These are phyloP conservation scores for Protomyces inundatus DNA, from an alignment of 1,139 yeast genomes.

Conservation along the genomic window DNA sequence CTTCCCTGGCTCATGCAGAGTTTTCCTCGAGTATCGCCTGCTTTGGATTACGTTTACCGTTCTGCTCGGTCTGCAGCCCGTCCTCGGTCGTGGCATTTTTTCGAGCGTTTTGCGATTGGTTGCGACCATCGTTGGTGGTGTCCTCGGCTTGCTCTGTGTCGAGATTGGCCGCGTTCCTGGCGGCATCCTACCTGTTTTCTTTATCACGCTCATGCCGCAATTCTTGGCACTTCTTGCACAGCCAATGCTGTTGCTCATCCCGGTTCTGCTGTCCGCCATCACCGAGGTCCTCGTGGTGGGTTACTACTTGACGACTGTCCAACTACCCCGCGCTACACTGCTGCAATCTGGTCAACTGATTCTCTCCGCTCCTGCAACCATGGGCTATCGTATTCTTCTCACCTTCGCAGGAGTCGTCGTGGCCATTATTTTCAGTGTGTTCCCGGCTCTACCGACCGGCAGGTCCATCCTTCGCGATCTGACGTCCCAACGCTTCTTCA, in stretches of 20 bases:
- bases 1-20: slow-evolving; percentile 6
- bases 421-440: slow-evolving; percentile 9
- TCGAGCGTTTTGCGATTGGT: slow-evolving; percentile 8
- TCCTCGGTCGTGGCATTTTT: slow-evolving; percentile 14
- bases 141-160: slow-evolving; percentile 11
- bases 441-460: slow-evolving; percentile 18
- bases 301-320: slow-evolving; percentile 3
- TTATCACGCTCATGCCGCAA: slow-evolving; percentile 4
- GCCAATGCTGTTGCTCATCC: slow-evolving; percentile 4
- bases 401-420: slow-evolving; percentile 23
- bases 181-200: slow-evolving; percentile 13
- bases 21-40: slow-evolving; percentile 14
- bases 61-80: slow-evolving; percentile 19
- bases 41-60: slow-evolving; percentile 23
- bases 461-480: slow-evolving; percentile 4
- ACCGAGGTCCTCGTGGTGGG: slow-evolving; percentile 22
- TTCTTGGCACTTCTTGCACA: not conserved
- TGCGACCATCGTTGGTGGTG: slow-evolving; percentile 23
- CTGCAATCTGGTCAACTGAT: slow-evolving; percentile 9
- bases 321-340: slow-evolving; percentile 4
- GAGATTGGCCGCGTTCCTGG: slow-evolving; percentile 21
- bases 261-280: slow-evolving; percentile 11
- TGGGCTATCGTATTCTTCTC: slow-evolving; percentile 21
- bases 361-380: slow-evolving; percentile 13
- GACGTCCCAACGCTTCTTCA: slow-evolving; percentile 10